phyloP scores from a whole-genome alignment of 2,329 filamentous ascomycete genomes.

The Beauveria scarabaeidicola region DNA sequence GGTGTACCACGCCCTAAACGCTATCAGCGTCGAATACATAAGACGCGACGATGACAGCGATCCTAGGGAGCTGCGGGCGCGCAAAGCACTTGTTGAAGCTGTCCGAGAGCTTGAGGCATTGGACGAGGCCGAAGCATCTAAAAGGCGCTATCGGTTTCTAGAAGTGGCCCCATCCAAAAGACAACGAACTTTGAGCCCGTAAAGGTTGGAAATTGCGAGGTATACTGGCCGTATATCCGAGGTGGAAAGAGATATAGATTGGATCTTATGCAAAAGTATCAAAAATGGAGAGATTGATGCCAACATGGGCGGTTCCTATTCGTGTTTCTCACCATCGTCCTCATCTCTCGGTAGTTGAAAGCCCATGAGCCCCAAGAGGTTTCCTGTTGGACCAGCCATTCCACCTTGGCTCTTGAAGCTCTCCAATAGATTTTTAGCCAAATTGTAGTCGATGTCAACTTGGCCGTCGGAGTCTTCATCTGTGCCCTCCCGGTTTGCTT shows the following conservation, averaged over 20 bases:
- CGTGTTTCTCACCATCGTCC: slow-evolving; percentile 37
- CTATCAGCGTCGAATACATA: slow-evolving; percentile 48
- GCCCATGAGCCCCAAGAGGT: slow-evolving; percentile 80
- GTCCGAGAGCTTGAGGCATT: slow-evolving; percentile 37
- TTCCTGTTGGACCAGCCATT: slow-evolving; percentile 75
- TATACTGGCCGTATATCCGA: background rate
- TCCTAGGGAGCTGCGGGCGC: slow-evolving; percentile 42
- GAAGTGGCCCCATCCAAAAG: slow-evolving; percentile 39
- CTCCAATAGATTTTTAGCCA: slow-evolving; percentile 84
- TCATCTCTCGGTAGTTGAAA: slow-evolving; percentile 74
- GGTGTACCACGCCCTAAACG: slow-evolving; percentile 46
- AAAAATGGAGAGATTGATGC: background rate
- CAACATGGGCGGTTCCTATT: slow-evolving; percentile 1
- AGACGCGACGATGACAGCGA: slow-evolving; percentile 40
- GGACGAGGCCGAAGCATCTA: slow-evolving; percentile 21
- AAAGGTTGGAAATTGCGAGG: background rate
- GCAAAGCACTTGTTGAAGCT: slow-evolving; percentile 40
- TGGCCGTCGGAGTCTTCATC: slow-evolving; percentile 47
- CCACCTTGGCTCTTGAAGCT: slow-evolving; percentile 88
- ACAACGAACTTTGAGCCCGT: slow-evolving; percentile 17
- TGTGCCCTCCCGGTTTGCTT: slow-evolving; percentile 32
- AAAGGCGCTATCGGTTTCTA: slow-evolving; percentile 27
- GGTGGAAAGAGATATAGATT: background rate
- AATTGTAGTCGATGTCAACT: slow-evolving; percentile 73
- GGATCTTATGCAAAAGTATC: background rate